These are phyloP conservation scores for Chaetomiaceae sp. DNA, from an alignment of 2,329 filamentous ascomycete species.

Conservation along the genomic window DNA sequence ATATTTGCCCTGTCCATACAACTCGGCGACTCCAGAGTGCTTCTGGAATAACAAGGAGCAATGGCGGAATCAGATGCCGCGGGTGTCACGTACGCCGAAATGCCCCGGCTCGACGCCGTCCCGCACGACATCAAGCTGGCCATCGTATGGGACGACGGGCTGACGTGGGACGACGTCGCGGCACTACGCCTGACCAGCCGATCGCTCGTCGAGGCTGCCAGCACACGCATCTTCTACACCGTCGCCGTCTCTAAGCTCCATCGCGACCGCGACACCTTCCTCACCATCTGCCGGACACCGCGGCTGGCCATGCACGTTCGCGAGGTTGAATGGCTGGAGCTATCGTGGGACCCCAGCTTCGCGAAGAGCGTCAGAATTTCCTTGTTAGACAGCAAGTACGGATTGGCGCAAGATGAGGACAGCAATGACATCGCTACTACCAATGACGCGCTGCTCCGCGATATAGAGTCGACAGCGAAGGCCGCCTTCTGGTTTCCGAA, in stretches of 20 bases:
- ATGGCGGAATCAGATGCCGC: too few species aligned
- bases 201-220: background rate
- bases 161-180: background rate
- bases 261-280: constrained; percentile 8
- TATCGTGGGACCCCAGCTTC: constrained; percentile 3
- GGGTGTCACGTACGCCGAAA: too few species aligned
- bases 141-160: constrained; percentile 2
- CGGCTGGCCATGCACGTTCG: constrained; percentile 10
- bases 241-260: constrained; percentile 15
- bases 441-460: too few species aligned
- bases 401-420: background rate
- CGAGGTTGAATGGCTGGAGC: constrained; percentile 15
- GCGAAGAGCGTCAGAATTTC: too few species aligned
- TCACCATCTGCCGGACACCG: constrained; percentile 14
- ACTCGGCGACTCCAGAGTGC: too few species aligned
- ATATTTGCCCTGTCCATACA: too few species aligned
- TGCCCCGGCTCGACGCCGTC: background rate
- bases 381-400: background rate
- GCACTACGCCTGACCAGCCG: constrained; percentile 1
- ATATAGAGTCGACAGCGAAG: too few species aligned
- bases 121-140: background rate
- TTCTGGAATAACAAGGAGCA: too few species aligned
- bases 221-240: constrained; percentile 12
- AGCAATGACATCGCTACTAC: background rate
- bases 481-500: background rate